These are phyloP conservation scores for Alternaria hordeiaustralica DNA, from an alignment of 2,329 filamentous ascomycete genomes.

Conservation along the genomic window DNA sequence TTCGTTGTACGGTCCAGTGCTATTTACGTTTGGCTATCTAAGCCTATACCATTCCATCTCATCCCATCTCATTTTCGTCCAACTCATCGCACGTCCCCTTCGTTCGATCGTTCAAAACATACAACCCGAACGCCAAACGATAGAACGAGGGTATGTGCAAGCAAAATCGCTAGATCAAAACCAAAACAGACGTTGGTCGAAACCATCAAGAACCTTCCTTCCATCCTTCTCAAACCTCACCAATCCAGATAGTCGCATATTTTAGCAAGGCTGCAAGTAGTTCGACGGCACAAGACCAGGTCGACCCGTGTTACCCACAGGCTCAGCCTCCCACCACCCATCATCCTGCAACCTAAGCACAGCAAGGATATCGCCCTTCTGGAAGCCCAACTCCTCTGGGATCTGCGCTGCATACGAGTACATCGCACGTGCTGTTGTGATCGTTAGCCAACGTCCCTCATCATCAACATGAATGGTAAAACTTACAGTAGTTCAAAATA, in stretches of 20 bases:
- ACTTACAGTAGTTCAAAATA: constrained; percentile 93
- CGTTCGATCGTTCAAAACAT: background rate
- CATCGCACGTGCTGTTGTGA: constrained; percentile 77
- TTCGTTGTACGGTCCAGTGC: background rate
- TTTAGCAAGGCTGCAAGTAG: constrained; percentile 66
- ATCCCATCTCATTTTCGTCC: background rate
- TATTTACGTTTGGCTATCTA: background rate
- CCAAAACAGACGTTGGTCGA: background rate
- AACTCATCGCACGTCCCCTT: background rate
- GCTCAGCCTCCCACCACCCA: constrained; percentile 98
- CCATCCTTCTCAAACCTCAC: background rate
- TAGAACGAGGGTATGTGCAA: constrained; percentile 11
- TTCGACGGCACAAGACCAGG: constrained; percentile 71
- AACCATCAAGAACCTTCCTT: background rate
- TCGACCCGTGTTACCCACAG: constrained; percentile 68
- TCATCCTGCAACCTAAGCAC: constrained; percentile 93
- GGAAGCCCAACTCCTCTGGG: constrained; percentile 90
- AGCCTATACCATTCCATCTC: background rate
- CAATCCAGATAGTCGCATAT: background rate
- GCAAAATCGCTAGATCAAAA: background rate
- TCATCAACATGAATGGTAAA: background rate
- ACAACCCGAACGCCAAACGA: background rate
- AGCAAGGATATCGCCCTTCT: constrained; percentile 89
- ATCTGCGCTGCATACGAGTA: constrained; percentile 96
- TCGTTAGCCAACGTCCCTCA: background rate